Base-by-base conservation (phyloP, 805 yeast genomes). In the Clavispora santaluciae region DNA sequence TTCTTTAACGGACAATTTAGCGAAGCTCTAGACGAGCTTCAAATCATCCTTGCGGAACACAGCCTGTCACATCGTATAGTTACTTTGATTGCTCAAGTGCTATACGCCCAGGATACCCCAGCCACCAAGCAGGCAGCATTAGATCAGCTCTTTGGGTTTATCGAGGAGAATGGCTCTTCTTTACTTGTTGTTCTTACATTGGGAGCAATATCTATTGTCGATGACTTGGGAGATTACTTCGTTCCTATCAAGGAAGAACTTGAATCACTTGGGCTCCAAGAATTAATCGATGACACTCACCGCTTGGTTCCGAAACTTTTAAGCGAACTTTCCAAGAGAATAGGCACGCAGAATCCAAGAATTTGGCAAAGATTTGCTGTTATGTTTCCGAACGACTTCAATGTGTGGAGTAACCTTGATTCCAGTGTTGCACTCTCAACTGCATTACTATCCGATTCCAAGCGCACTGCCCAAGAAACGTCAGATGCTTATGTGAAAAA, bases 121-220 rank as follows among this genome's bases (percentile, higher is more conserved):
- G 93, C 85, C 5, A 79, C 93, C 1, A 81, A 79, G 43, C 83
- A 80, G 47, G 90, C 89, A 1, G 96, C 97, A 0, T 55, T 86
- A 35, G 96, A 89, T 51, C 95, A 88, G 59, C 62, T 91, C 33
- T 83, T 85, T 50, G 71, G 74, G 18, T 78, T 73, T 51, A 77
- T 89, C 30, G 82, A 76, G 44, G 68, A 64, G 4, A 60, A 75
- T 42, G 96, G 95, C 0, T 69, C 85, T 1, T 78, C 89, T 2
- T 62, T 87, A 35, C 54, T 78, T 18, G 78, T 86, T 2, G 81
- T 86, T 0, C 61, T 90, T 43, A 76, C 88, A 1, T 67, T 91
- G 31, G 96, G 95, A 4, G 89, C 95, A 0, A 79, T 91, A 17
- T 72, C 86, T 0, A 70, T 93, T 2, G 67, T 81, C 8, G 85